These are phyloP conservation scores for Monosporozyma servazzii DNA, from an alignment of 805 yeast species.

Conservation along the genomic window DNA sequence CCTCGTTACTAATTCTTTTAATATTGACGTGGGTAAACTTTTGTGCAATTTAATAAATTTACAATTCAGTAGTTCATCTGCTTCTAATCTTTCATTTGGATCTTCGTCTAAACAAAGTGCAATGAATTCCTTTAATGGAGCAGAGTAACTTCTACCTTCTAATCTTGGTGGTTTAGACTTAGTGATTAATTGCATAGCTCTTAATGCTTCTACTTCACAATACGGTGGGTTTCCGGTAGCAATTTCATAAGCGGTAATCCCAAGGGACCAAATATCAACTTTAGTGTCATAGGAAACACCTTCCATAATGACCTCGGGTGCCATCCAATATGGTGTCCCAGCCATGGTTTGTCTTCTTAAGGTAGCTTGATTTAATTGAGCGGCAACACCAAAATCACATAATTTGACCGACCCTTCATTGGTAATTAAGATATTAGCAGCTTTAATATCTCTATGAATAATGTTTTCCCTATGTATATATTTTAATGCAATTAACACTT, in stretches of 20 bases:
- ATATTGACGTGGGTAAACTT: slow-evolving; percentile 45
- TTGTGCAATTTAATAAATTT: slow-evolving; percentile 61
- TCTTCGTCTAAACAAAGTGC: slow-evolving; percentile 91
- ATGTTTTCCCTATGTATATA: slow-evolving; percentile 84
- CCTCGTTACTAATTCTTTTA: slow-evolving; percentile 68
- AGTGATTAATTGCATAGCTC: slow-evolving; percentile 91
- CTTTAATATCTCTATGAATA: slow-evolving; percentile 92
- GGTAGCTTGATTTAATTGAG: slow-evolving; percentile 68
- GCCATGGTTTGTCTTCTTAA: slow-evolving; percentile 89
- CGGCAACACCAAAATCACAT: slow-evolving; percentile 98
- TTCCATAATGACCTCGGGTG: slow-evolving; percentile 94
- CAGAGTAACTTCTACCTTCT: slow-evolving; percentile 79
- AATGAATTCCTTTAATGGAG: slow-evolving; percentile 72
- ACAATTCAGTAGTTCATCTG: slow-evolving; percentile 72
- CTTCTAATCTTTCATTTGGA: slow-evolving; percentile 78
- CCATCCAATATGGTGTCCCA: slow-evolving; percentile 98
- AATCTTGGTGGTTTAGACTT: slow-evolving; percentile 90
- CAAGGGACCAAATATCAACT: slow-evolving; percentile 97
- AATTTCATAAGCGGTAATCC: slow-evolving; percentile 87
- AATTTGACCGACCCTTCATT: slow-evolving; percentile 84
- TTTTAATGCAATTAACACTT: slow-evolving; percentile 64
- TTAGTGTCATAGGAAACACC: slow-evolving; percentile 79
- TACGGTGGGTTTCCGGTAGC: slow-evolving; percentile 98
- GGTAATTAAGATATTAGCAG: slow-evolving; percentile 85
- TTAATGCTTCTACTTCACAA: slow-evolving; percentile 85